Evolutionary conservation across 2,329 filamentous ascomycete genomes (phyloP), one percentile per base, ranked within the genome.

Genomic region (Trichophyton benhamiae): DNA sequence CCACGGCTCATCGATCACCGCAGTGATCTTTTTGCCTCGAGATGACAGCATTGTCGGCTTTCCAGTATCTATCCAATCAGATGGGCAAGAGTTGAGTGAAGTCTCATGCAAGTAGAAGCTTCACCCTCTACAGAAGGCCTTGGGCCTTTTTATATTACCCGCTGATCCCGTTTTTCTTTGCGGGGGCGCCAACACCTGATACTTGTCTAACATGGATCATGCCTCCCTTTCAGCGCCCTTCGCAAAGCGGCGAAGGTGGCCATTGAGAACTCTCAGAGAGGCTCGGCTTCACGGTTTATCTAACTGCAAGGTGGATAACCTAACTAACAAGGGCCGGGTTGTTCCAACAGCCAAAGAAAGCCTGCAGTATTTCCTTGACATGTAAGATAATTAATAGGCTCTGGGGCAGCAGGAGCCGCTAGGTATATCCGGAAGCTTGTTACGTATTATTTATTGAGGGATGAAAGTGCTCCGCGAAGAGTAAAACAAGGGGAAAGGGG

Each of bases 21-120:
- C 60, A 27, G 67, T 63, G 60, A 69, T 68, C 38, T 62, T 65
- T n/a, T 62, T 60, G 5, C 66, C 69, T 15, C 70, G 68, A 6
- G 61, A 63, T n/a, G 70, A 72, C 7, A 72, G 61, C 70, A 72
- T 72, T 33, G 2, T 17, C 8, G 13, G 33, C 6, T 15, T 38
- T 38, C 11, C 33, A 4, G 33, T 9, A 13, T 13, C 27, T 30
- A 30, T 30, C 27, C 27, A 30, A 7, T 38, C 1, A 9, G 33
- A 38, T 38, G 11, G 11, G 9, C 33, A 38, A 38, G 11, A 13
- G 9, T 38, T 38, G 9, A 38, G 9, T 13, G 33, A 38, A 38
- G 9, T 38, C 8, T 7, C 33, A 38, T 38, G 33, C 9, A 13
- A 38, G 3, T 38, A 2, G 33, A 38, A 5, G 9, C 9, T 22